Evolutionary conservation across 148 eudicot genomes (phyloP).

Genomic region (Chenopodium suecicum): DNA sequence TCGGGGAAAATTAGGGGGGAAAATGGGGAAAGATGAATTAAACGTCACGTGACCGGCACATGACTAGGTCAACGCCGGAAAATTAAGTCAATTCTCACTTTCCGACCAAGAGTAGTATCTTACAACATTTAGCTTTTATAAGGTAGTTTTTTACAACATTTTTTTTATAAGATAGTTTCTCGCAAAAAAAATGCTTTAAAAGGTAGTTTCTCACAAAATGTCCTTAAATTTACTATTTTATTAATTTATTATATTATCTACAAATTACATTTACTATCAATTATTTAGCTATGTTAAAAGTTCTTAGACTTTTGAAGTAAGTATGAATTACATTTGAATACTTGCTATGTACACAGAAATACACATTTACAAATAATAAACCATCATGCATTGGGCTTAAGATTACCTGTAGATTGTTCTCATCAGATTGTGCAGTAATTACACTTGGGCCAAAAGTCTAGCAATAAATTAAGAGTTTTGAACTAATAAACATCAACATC

Average conservation of each 20-base stretch:
- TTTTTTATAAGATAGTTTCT: too few relatives aligned
- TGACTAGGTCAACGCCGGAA: too few relatives aligned
- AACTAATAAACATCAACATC: conserved; percentile 99
- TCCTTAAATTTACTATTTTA: too few relatives aligned
- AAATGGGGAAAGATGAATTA: too few relatives aligned
- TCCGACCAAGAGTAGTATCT: too few relatives aligned
- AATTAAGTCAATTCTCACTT: too few relatives aligned
- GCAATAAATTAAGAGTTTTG: conserved; percentile 70
- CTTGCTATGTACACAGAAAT: background rate
- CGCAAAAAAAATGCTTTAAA: too few relatives aligned
- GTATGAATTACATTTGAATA: background rate
- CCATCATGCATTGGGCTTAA: background rate
- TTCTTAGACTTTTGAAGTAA: background rate
- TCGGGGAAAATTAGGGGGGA: too few relatives aligned
- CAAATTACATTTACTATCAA: background rate
- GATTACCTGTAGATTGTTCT: conserved; percentile 70
- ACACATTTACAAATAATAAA: background rate
- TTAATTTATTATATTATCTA: background rate
- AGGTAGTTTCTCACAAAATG: too few relatives aligned
- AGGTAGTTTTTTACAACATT: too few relatives aligned
- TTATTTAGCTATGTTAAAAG: background rate
- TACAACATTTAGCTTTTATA: too few relatives aligned
- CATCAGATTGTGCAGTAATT: conserved; percentile 86
- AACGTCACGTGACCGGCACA: too few relatives aligned
- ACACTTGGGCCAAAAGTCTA: conserved; percentile 66